A percentile compares a stretch with the other conserved stretches of the same genome.
Conservation (phyloP, 768 basidiomycete species). For the Tulasnella calospora region DNA sequence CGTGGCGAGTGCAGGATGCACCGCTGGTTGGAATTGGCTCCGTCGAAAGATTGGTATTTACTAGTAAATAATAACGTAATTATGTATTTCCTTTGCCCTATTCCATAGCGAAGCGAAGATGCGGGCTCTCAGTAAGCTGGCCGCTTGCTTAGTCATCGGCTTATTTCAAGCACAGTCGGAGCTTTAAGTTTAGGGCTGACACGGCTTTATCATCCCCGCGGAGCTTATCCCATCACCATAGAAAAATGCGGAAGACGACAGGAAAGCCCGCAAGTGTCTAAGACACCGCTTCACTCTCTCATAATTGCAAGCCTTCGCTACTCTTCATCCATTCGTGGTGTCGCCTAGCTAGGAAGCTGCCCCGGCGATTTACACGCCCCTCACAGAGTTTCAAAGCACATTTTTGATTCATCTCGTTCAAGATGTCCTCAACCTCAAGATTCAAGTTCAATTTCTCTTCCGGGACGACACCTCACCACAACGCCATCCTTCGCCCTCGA, state of each 20-base stretch:
- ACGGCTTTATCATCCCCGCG: slow-evolving; percentile 4
- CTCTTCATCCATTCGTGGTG: background rate
- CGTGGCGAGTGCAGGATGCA: slow-evolving; percentile 52
- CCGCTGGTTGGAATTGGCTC: slow-evolving; percentile 52
- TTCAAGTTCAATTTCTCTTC: background rate
- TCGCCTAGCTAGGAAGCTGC: background rate
- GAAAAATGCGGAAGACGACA: background rate
- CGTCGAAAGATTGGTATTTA: slow-evolving; percentile 27
- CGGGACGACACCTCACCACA: background rate
- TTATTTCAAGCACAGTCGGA: background rate
- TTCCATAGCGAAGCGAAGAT: too few relatives aligned
- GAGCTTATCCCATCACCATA: background rate
- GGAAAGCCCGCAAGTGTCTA: background rate
- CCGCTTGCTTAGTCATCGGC: background rate
- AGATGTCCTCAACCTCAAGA: background rate
- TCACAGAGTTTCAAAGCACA: background rate
- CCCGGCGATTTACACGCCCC: background rate
- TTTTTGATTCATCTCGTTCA: background rate
- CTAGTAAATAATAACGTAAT: background rate
- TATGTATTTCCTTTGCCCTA: background rate
- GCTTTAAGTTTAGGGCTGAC: background rate
- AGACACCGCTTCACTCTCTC: background rate
- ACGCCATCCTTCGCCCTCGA: background rate
- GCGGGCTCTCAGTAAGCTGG: background rate
- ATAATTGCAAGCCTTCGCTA: background rate